Base-by-base conservation (phyloP, 495 filamentous ascomycete species). In the Penicillium robsamsonii region DNA sequence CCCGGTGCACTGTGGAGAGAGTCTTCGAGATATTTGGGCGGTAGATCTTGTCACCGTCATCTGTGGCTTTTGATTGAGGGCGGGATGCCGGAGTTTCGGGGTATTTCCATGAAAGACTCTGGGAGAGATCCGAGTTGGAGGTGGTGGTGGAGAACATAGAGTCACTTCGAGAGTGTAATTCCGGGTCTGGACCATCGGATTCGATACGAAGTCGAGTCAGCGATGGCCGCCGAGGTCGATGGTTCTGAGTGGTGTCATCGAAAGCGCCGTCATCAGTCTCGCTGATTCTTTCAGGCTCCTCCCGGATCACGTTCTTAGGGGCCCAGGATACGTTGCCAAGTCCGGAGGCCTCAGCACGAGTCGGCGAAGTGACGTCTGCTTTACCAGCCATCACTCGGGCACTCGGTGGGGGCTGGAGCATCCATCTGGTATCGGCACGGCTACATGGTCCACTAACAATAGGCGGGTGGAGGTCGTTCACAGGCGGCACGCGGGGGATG, bases 311-410 rank as follows among this genome's bases (percentile, higher is more conserved):
- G 3, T 30, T 50, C 40, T 59, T 54, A 17, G 55, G 49, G 10
- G 51, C 27, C 42, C 59, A 64, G 35, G 61, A 49, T 3, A 46
- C 46, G 13, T 51, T 46, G 18, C 46, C 37, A 17, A 56, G 48
- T 31, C 48, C 60, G 41, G 56, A 55, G n/a, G 54, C 18, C 48
- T 51, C 65, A 37, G 59, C 61, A n/a, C 56, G 57, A 41, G 62
- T 57, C 30, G 69, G 64, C 27, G 57, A 53, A 48, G 79, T 79
- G 50, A 84, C 77, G 29, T 71, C 71, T 53, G 81, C 81, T 66
- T 92, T 93, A 56, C 91, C 90, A 60, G 85, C 87, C 92, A 96
- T 96, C 46, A 96, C 74, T 62, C 83, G 88, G 17, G 91, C 89
- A 47, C 81, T 81, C 37, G 92, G 92, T 3, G 91, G 91, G 3